Evolutionary conservation across 805 yeast species (phyloP), one percentile per base, ranked within the genome.

Genomic region (Nakazawaea molendinolei): DNA sequence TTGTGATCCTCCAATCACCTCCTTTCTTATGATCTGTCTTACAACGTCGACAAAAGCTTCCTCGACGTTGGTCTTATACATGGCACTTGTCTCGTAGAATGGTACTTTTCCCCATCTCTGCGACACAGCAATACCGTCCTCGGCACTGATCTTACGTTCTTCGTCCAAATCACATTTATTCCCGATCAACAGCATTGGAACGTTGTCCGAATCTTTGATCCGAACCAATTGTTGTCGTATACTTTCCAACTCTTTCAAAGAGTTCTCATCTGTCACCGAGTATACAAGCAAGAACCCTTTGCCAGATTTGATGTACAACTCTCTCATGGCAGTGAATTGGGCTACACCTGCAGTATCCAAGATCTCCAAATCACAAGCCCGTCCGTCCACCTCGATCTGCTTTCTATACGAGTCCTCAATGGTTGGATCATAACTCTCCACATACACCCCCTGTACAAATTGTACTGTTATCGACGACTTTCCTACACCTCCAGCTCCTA

Each of bases 401-500:
- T 86, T 89, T 31, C 95, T 67, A 59, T 90, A 92, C 1, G 96
- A 86, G 53, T 90, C 97, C 55, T 90, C 98, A 45, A 90, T 92
- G 7, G 98, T 92, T 7, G 98, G 97, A 52, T 90, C 97, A 60
- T 90, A 90, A 24, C 86, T 73, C 51, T 90, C 97, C 38, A 86
- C 76, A 56, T 86, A 89, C 2, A 83, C 82, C 8, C 92, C 92
- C 55, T 86, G 95, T 3, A 86, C 95, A 52, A 83, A 89, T 53
- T 86, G 95, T 5, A 86, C 95, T 1, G 96, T 87, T 27, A 90
- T 65, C 26, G 95, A 87, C 17, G 97, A 86, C 52, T 90, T 90
- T 49, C 98, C 98, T 7, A 86, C 96, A 60, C 97, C 96, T 49
- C 97, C 97, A 10, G 96, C 95, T 42, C 98, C 98, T 40, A 90